Base-by-base conservation (phyloP, 2,329 filamentous ascomycete species). In the Pseudonectria buxi region DNA sequence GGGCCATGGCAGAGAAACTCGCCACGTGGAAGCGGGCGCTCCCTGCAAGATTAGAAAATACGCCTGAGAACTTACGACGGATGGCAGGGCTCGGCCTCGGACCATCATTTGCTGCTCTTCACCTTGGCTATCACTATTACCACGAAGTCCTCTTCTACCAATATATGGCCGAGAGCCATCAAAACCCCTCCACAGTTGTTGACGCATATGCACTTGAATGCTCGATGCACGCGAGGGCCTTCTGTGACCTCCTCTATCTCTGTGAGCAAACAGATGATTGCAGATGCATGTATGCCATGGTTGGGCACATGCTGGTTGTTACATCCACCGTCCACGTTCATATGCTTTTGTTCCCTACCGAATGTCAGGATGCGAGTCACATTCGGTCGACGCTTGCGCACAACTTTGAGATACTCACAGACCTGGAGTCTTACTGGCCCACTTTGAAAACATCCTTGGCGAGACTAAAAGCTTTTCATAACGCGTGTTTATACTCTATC, bases 61-160 rank as follows among this genome's bases (percentile, higher is more conserved):
- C 22, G 4, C 14, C 29, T 4, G 29, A 32, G 14, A 37, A 37
- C 35, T 12, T 37, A 29, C 3, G 22, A 7, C 26, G 12, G 4
- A 22, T 32, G n/a, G 22, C 30, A 5, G 6, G 7, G 7, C 18
- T 26, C 7, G 35, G 35, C 3, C 24, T 37, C 10, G 35, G 35
- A 13, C 16, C 28, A 16, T 10, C 35, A 5, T 37, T 37, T 32
- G 35, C 29, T 6, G 35, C 35, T 14, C 29, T 32, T 3, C 35
- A 37, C 15, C 29, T 37, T n/a, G 35, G 35, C 5, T 37, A 16
- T 15, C 35, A 37, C 15, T 37, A 37, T 24, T 37, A 37, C 16
- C 18, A 37, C 25, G 34, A 37, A 22, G 35, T 37, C 4, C 29
- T 37, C 4, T 37, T 37, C 24, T 37, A 37, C 29, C 35, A 32